Conservation (phyloP, 768 basidiomycete species). For the Kwoniella newhampshirensis region DNA sequence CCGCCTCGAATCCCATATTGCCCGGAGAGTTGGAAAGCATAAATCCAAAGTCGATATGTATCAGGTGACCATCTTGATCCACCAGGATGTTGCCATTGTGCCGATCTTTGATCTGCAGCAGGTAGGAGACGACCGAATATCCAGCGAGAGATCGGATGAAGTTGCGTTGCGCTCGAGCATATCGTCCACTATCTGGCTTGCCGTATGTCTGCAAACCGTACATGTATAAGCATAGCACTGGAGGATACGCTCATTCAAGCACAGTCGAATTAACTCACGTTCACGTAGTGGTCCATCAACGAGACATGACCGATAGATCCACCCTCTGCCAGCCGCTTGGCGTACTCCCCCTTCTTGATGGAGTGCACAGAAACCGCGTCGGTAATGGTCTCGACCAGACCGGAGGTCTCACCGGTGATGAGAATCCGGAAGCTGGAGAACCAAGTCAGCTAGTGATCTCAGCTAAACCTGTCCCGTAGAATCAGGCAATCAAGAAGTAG, state of each 20-base stretch:
- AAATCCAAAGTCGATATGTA: slow-evolving; percentile 97
- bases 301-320: slow-evolving; percentile 77
- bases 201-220: slow-evolving; percentile 71
- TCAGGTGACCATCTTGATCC: slow-evolving; percentile 89
- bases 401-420: slow-evolving; percentile 89
- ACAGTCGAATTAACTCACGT: slow-evolving; percentile 59
- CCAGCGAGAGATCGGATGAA: slow-evolving; percentile 92
- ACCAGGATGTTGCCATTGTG: slow-evolving; percentile 98
- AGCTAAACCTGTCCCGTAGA: no score
- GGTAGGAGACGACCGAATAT: slow-evolving; percentile 92
- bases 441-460: not conserved
- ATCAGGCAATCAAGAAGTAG: not conserved
- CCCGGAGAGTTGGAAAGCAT: slow-evolving; percentile 96
- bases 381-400: slow-evolving; percentile 95
- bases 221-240: slow-evolving; percentile 4
- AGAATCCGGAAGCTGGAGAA: slow-evolving; percentile 84
- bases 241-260: not conserved
- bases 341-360: slow-evolving; percentile 98
- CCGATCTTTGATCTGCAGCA: slow-evolving; percentile 95
- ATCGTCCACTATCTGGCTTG: slow-evolving; percentile 79
- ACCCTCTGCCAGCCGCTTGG: slow-evolving; percentile 75
- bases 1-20: slow-evolving; percentile 98
- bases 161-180: slow-evolving; percentile 83
- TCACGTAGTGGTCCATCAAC: slow-evolving; percentile 85
- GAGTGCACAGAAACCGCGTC: slow-evolving; percentile 98